Conservation (phyloP, 2,329 filamentous ascomycete species). For the Talaromyces albobiverticillius region DNA sequence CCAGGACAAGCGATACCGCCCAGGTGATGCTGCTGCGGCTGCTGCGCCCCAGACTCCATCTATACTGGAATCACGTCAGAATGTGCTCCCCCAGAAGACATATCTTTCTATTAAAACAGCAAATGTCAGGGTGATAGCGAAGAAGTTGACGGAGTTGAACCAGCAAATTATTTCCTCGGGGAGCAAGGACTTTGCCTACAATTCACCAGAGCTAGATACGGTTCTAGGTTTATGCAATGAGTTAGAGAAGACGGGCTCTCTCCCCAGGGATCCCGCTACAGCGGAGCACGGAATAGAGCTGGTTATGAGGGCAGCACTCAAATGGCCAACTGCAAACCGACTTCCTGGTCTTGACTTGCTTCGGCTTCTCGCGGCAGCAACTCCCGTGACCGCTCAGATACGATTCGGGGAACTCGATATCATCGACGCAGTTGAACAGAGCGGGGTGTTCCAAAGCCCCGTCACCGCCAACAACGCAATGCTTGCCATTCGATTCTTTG, state of each 20-base stretch:
- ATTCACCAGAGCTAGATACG: conserved; percentile 65
- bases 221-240: conserved; percentile 61
- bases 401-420: conserved; percentile 56
- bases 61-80: conserved; percentile 41
- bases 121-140: conserved; percentile 67
- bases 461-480: conserved; percentile 78
- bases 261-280: conserved; percentile 44
- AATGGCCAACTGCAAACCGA: conserved; percentile 77
- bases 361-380: conserved; percentile 71
- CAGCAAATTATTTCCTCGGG: conserved; percentile 64
- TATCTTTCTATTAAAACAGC: conserved; percentile 76
- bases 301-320: conserved; percentile 68
- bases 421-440: conserved; percentile 58
- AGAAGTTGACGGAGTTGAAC: conserved; percentile 75
- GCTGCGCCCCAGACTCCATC: conserved; percentile 27
- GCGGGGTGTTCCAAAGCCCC: conserved; percentile 57
- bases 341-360: conserved; percentile 84
- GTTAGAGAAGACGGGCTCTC: conserved; percentile 50
- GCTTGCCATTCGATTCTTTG: conserved; percentile 77
- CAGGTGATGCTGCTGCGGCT: conserved; percentile 57
- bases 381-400: conserved; percentile 63
- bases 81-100: conserved; percentile 71
- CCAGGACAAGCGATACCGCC: conserved; percentile 73
- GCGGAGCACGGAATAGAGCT: conserved; percentile 58
- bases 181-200: conserved; percentile 70